Percentiles rank a stretch among this genome's conserved stretches.
These are phyloP conservation scores for Saccharomycopsis selenospora DNA, from an alignment of 805 yeast genomes.

Conservation along the genomic window DNA sequence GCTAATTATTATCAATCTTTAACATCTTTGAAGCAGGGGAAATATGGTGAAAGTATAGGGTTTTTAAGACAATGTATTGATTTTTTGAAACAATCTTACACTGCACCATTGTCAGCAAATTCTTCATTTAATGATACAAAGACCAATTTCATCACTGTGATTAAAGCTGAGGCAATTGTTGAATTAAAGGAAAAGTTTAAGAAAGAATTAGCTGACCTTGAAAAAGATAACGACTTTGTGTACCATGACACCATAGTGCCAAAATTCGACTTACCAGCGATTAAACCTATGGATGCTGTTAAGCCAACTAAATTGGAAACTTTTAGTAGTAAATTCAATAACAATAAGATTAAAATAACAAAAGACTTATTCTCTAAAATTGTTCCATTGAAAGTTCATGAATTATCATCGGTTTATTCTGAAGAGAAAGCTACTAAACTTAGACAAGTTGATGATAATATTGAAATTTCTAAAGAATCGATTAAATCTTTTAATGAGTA, in stretches of 20 bases:
- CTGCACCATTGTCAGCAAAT: constrained; percentile 5
- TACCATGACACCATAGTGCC: constrained; percentile 75
- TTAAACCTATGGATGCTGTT: constrained; percentile 64
- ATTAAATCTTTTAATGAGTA: constrained; percentile 72
- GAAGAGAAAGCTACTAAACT: constrained; percentile 79
- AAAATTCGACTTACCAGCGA: constrained; percentile 49
- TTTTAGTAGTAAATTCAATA: constrained; percentile 33
- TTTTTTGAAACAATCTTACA: constrained; percentile 40
- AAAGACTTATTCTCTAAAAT: constrained; percentile 65
- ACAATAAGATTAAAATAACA: constrained; percentile 33
- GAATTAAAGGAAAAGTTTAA: constrained; percentile 29
- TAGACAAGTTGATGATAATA: constrained; percentile 65
- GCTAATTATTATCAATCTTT: constrained; percentile 55
- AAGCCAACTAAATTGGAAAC: constrained; percentile 47
- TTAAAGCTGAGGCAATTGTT: constrained; percentile 29
- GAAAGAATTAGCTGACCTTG: constrained; percentile 35
- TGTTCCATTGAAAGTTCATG: constrained; percentile 82
- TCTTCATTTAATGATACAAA: constrained; percentile 14
- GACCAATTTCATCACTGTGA: constrained; percentile 16
- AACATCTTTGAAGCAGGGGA: constrained; percentile 34
- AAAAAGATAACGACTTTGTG: constrained; percentile 83
- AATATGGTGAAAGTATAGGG: constrained; percentile 74
- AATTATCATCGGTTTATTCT: constrained; percentile 77
- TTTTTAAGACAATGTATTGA: constrained; percentile 24
- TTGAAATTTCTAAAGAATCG: constrained; percentile 75